Conservation (phyloP, 495 filamentous ascomycete genomes). For the Talaromyces trachyspermus region DNA sequence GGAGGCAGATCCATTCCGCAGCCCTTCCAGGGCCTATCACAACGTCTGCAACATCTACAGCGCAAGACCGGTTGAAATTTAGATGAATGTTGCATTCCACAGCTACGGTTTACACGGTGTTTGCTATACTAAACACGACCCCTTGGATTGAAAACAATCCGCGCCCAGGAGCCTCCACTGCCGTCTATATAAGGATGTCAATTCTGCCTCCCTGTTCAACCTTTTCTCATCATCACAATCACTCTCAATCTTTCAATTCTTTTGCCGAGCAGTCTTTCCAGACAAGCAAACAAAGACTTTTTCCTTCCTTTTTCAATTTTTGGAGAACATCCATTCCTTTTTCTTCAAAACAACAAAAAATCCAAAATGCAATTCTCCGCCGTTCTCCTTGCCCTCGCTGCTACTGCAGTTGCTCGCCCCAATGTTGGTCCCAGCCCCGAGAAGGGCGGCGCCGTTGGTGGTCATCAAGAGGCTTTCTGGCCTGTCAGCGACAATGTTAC, state of each 20-base stretch:
- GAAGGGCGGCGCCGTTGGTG: slow-evolving; percentile 19
- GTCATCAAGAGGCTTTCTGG: slow-evolving; percentile 26
- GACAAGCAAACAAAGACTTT: too few species aligned
- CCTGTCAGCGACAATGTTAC: slow-evolving; percentile 35
- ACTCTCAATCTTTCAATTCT: slow-evolving; percentile 14
- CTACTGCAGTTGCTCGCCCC: slow-evolving; percentile 23
- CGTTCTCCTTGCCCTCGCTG: slow-evolving; percentile 23
- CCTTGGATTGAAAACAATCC: slow-evolving; percentile 7
- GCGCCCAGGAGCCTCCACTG: slow-evolving; percentile 20
- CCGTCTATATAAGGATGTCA: slow-evolving; percentile 30
- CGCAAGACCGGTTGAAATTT: neutral
- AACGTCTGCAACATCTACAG: neutral
- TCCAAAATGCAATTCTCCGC: slow-evolving; percentile 34
- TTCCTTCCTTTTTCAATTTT: too few species aligned
- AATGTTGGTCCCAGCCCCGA: slow-evolving; percentile 9
- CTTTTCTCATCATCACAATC: slow-evolving; percentile 29
- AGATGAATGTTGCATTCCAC: slow-evolving; percentile 7
- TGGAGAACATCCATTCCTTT: slow-evolving; percentile 6
- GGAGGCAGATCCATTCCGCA: slow-evolving; percentile 5
- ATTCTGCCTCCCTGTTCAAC: slow-evolving; percentile 12
- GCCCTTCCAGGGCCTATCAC: slow-evolving; percentile 4
- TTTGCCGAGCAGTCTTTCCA: slow-evolving; percentile 6
- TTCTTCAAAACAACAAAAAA: slow-evolving; percentile 26
- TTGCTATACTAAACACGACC: neutral
- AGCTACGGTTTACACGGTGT: neutral